Base-by-base conservation (phyloP, 2,329 filamentous ascomycete species). In the Venturia aucupariae region DNA sequence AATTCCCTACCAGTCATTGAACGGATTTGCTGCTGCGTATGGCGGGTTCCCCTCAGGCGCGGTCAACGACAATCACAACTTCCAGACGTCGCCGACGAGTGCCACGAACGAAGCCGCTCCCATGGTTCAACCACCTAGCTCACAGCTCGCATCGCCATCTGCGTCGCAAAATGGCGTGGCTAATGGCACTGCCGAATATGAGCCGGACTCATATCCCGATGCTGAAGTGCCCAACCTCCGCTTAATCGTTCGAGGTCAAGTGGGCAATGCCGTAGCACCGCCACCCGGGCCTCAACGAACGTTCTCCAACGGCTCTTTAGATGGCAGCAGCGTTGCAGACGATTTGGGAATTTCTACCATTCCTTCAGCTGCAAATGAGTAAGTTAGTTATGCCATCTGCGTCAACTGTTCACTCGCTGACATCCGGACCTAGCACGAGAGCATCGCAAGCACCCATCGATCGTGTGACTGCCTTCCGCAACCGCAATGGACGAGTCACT, bases 301-400 rank as follows among this genome's bases (percentile, higher is more conserved):
- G 24, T 83, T 82, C 73, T 82, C 81, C 67, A 82, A 84, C 72
- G 79, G 80, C 67, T 82, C 78, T 61, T 80, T 85, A 73, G 79
- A 63, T 8, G 44, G 66, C 70, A 38, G 32, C 27, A 60, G 46
- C 35, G 30, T 19, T 46, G 55, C 64, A 63, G n/a, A 65, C 59
- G 35, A 60, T 32, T 10, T 60, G 2, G 59, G 59, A 27, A 32
- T 60, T 44, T 3, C 59, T 3, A 19, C 59, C n/a, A 27, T 42
- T 22, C 19, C 35, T 61, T 62, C 44, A 30, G 30, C 38, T 60
- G 38, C 59, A 42, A 41, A 24, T 27, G 59, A 60, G 59, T 60
- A 60, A 60, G 59, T 44, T 30, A 60, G 27, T 38, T 4, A 8
- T 11, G n/a, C 7, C n/a, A 19, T 41, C 24, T 13, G 22, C 30